Base-by-base conservation (phyloP, 2,329 filamentous ascomycete species). In the Hansfordia pulvinata region DNA sequence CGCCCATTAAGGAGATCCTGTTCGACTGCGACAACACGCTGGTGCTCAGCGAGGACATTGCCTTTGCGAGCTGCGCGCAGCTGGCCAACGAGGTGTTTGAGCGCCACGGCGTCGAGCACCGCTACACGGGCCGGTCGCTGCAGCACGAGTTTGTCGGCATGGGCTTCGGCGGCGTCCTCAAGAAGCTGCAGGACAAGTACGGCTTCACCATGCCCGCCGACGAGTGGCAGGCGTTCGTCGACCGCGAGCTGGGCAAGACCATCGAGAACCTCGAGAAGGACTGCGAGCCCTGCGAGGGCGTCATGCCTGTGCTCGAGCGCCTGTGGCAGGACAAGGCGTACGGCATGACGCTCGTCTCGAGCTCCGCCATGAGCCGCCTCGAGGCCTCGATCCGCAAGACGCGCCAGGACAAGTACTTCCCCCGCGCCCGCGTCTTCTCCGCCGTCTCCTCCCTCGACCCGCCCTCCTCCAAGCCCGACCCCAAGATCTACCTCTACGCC, bases 141-240 rank as follows among this genome's bases (percentile, higher is more conserved):
- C 81, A 93, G 57, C 61, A 65, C 41, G 81, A 93, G 58, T 93
- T 92, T 45, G 83, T 93, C 41, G 85, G 86, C 43, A 79, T 90
- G 53, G 93, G 92, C 68, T 93, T 93, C 69, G 82, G 84, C 40
- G 82, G 83, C 55, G 93, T 93, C 82, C 76, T 93, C 57, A 54
- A 62, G 32, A 73, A 71, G 34, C 71, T 93, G 34, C 75, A 85
- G 54, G 59, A 72, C 52, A 77, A 80, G 53, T 75, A 82, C 63
- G 62, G 65, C 53, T 88, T 93, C 55, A 56, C 64, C 28, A 69
- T 93, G 55, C 42, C 54, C 15, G 52, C 64, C 12, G 72, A 70
- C 3, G 80, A 92, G 46, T 55, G 85, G 31, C 75, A 90, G 42
- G 51, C 48, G 20, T 92, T 83, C 50, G 82, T 92, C 35, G 64